phyloP scores from a whole-genome alignment of 495 filamentous ascomycete species.

The Sphaerosporella brunnea region DNA sequence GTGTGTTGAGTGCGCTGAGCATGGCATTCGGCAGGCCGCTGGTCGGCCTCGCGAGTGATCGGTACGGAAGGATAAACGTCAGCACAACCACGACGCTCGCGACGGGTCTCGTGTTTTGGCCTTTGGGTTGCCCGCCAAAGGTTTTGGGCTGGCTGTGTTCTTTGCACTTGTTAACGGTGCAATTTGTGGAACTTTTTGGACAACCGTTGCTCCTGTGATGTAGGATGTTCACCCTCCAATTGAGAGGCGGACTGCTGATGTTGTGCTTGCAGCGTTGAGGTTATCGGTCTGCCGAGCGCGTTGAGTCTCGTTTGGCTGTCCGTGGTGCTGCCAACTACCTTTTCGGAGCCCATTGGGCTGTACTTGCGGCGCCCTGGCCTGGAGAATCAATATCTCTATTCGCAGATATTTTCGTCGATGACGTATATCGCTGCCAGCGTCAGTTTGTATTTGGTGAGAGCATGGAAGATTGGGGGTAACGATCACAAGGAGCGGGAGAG shows the following conservation, averaged over 20 bases:
- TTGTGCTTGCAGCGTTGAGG: constrained; percentile 14
- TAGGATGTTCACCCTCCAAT: background rate
- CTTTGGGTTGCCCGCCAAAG: constrained; percentile 42
- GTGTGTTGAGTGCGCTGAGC: constrained; percentile 49
- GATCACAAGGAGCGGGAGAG: constrained; percentile 28
- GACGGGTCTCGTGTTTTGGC: constrained; percentile 43
- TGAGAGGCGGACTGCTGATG: background rate
- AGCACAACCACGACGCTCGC: constrained; percentile 42
- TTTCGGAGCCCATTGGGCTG: constrained; percentile 44
- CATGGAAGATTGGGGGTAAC: constrained; percentile 43
- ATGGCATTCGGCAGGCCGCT: constrained; percentile 46
- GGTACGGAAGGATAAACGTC: constrained; percentile 48
- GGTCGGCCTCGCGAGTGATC: constrained; percentile 51
- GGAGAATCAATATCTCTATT: constrained; percentile 37
- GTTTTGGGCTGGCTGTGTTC: constrained; percentile 40
- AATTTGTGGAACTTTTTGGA: constrained; percentile 50
- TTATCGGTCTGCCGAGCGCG: constrained; percentile 45
- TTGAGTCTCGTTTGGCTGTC: constrained; percentile 47
- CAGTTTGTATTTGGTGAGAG: constrained; percentile 37
- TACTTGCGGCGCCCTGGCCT: constrained; percentile 36
- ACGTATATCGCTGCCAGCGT: constrained; percentile 44
- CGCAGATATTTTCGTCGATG: constrained; percentile 49
- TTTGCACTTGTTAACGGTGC: constrained; percentile 42
- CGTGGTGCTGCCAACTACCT: constrained; percentile 43
- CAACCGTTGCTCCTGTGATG: constrained; percentile 37